These are phyloP conservation scores for Boletus rubroflammeus DNA, from an alignment of 768 basidiomycete species.

Conservation along the genomic window DNA sequence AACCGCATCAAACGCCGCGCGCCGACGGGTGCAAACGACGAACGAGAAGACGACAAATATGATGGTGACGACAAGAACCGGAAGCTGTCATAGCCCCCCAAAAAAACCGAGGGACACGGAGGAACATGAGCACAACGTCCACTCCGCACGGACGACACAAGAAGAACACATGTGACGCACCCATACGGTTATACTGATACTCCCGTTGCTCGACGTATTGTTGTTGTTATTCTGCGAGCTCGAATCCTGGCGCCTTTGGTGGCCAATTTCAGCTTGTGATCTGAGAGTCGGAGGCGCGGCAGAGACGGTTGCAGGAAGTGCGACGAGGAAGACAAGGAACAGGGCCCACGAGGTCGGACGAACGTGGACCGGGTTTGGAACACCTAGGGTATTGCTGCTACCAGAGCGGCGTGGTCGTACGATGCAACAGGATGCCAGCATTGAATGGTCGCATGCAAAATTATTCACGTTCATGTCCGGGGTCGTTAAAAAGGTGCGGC, in stretches of 20 bases:
- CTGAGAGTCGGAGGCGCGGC: constrained; percentile 6
- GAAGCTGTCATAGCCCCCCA: constrained; percentile 20
- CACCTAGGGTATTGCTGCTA: background rate
- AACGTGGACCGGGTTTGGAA: background rate
- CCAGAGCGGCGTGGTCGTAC: constrained; percentile 4
- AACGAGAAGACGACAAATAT: constrained; percentile 21
- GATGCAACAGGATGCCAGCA: background rate
- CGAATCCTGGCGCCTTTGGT: background rate
- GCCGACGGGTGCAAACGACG: constrained; percentile 23
- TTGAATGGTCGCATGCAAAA: background rate
- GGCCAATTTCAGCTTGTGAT: background rate
- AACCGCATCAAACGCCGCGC: background rate
- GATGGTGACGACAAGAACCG: constrained; percentile 24
- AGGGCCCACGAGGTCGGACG: constrained; percentile 1
- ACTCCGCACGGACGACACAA: background rate
- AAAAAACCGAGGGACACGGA: background rate
- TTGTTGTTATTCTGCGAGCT: background rate
- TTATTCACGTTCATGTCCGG: constrained; percentile 1
- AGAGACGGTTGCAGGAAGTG: background rate
- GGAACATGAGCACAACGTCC: background rate
- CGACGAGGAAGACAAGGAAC: background rate
- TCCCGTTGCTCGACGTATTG: background rate
- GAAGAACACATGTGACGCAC: constrained; percentile 14
- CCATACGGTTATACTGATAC: constrained; percentile 23
- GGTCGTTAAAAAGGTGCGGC: background rate